Conservation (phyloP, 73 alveolate genomes). For the Symbiodinium pilosum region DNA sequence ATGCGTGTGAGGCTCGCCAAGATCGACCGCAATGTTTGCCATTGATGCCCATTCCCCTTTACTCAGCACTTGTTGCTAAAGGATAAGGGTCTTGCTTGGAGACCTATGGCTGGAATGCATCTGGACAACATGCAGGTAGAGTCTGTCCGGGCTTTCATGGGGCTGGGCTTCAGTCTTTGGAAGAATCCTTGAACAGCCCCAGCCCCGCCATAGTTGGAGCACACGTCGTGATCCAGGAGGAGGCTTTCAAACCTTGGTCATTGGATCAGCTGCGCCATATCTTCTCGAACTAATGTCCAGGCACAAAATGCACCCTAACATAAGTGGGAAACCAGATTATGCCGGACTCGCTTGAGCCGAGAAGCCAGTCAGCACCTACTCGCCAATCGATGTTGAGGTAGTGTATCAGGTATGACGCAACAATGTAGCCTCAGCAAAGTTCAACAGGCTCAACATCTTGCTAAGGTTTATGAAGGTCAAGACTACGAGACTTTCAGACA, state of each 20-base stretch:
- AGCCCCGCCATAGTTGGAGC: slow-evolving; percentile 95
- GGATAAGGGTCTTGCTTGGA: too few relatives aligned
- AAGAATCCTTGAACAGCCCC: neutral
- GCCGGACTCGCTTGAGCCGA: neutral
- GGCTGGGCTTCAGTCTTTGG: too few relatives aligned
- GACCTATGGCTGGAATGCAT: too few relatives aligned
- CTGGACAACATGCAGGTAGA: too few relatives aligned
- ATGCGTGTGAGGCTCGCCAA: slow-evolving; percentile 18
- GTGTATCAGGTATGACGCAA: slow-evolving; percentile 62
- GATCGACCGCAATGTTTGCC: slow-evolving; percentile 88
- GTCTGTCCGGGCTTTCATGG: too few relatives aligned
- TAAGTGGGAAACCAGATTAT: neutral
- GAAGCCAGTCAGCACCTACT: slow-evolving; percentile 87
- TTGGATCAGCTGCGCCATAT: slow-evolving; percentile 79
- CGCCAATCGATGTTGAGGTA: slow-evolving; percentile 89
- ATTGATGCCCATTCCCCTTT: slow-evolving; percentile 93
- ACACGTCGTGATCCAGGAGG: slow-evolving; percentile 96
- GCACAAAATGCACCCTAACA: too few relatives aligned
- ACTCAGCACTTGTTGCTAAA: too few relatives aligned
- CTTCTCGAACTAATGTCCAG: neutral
- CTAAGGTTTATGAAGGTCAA: too few relatives aligned
- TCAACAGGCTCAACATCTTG: too few relatives aligned
- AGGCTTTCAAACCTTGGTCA: slow-evolving; percentile 95
- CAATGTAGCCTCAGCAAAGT: slow-evolving; percentile 38
- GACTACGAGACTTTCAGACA: slow-evolving; percentile 89